Evolutionary conservation across 2,329 filamentous ascomycete genomes (phyloP).

Genomic region (Sporothrix phasma): DNA sequence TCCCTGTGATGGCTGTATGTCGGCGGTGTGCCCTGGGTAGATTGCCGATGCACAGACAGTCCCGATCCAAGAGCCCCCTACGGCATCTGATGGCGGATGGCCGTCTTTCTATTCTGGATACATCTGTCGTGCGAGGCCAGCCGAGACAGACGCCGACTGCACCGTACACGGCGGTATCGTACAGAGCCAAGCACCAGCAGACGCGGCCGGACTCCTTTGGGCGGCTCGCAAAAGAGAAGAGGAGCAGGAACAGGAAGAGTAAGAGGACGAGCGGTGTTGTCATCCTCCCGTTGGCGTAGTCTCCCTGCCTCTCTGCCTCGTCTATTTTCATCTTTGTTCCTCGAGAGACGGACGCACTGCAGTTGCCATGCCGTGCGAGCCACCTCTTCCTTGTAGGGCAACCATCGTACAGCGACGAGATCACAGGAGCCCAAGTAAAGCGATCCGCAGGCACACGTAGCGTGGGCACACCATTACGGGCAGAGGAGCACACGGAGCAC

Average conservation of each 20-base stretch:
- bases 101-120: background rate
- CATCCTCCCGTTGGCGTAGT: no score
- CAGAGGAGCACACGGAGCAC: no score
- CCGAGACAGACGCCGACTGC: background rate
- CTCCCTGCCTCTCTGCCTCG: no score
- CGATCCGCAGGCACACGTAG: background rate
- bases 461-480: background rate
- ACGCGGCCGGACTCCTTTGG: background rate
- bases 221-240: background rate
- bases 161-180: no score
- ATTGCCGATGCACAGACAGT: no score
- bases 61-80: no score
- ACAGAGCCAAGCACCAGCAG: no score
- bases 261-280: no score
- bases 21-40: no score
- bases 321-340: background rate
- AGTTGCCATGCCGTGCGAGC: background rate
- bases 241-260: background rate
- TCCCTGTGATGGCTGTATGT: no score
- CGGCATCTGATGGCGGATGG: background rate
- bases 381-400: background rate
- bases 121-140: background rate
- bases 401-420: background rate
- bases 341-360: background rate
- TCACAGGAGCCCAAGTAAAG: background rate